These are phyloP conservation scores for Leccinum proximum DNA, from an alignment of 1,284 basidiomycete genomes.

Conservation along the genomic window DNA sequence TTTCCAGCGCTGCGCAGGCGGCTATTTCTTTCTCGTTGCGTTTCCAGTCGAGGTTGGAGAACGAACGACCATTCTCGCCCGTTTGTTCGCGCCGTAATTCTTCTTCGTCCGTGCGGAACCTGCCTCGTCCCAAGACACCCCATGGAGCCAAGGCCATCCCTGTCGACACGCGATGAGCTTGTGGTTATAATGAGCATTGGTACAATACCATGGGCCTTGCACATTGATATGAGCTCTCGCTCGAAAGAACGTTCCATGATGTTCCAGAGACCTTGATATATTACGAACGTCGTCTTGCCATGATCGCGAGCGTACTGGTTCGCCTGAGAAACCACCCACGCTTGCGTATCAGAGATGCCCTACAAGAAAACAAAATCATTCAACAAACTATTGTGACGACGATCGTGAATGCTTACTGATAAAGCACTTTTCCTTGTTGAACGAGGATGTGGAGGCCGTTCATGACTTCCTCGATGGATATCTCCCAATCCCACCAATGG, in stretches of 20 bases:
- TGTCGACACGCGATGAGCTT: background rate
- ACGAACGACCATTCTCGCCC: conserved; percentile 25
- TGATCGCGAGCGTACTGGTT: conserved; percentile 38
- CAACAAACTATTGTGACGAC: background rate
- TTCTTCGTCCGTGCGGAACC: conserved; percentile 29
- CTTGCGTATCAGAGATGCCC: conserved; percentile 39
- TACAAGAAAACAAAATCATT: background rate
- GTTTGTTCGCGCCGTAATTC: conserved; percentile 23
- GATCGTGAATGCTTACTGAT: conserved; percentile 25
- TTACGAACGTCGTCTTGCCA: conserved; percentile 46
- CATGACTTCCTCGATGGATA: conserved; percentile 43
- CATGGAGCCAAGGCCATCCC: conserved; percentile 39
- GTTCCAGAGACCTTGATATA: conserved; percentile 54
- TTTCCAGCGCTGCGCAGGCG: conserved; percentile 13
- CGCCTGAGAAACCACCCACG: conserved; percentile 37
- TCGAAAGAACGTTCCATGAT: conserved; percentile 45
- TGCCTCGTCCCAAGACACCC: conserved; percentile 33
- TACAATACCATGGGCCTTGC: conserved; percentile 34
- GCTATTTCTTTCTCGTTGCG: conserved; percentile 25
- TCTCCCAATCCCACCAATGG: conserved; percentile 38
- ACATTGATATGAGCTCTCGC: conserved; percentile 52
- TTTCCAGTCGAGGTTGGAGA: conserved; percentile 20
- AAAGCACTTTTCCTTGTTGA: conserved; percentile 40
- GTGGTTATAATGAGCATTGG: too few species aligned
- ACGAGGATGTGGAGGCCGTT: conserved; percentile 40